Evolutionary conservation across 306 rosid species (phyloP).

Genomic region (Luffa aegyptiaca): DNA sequence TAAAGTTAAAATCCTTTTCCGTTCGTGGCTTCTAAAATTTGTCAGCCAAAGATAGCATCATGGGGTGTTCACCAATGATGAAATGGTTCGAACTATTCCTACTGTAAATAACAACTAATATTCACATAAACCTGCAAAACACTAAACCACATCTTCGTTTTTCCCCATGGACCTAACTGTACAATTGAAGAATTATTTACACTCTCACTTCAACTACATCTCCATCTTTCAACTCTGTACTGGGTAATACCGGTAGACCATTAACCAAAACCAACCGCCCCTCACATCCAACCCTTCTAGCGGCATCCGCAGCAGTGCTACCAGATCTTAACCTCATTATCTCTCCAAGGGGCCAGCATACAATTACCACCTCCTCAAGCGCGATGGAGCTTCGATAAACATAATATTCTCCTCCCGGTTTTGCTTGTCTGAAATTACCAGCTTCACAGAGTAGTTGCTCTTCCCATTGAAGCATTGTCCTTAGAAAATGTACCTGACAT

Average conservation of each 20-base stretch:
- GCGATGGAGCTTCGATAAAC: constrained; percentile 23
- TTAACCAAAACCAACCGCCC: constrained; percentile 79
- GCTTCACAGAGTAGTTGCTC: constrained; percentile 78
- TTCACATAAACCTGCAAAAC: neutral
- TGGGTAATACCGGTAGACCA: constrained; percentile 67
- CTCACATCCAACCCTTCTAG: constrained; percentile 74
- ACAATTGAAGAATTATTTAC: constrained; percentile 23
- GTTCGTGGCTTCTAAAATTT: neutral
- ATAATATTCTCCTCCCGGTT: constrained; percentile 15
- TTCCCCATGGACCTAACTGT: constrained; percentile 5
- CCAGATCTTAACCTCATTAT: constrained; percentile 75
- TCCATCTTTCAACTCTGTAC: constrained; percentile 80
- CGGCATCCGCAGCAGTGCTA: constrained; percentile 96
- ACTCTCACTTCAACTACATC: constrained; percentile 85
- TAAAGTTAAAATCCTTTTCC: neutral
- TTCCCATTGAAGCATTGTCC: constrained; percentile 93
- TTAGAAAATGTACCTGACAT: constrained; percentile 56
- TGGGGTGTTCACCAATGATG: neutral
- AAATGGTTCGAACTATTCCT: neutral
- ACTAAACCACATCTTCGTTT: neutral
- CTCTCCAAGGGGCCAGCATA: constrained; percentile 83
- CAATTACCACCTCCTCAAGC: constrained; percentile 77
- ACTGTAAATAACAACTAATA: neutral
- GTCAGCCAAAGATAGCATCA: neutral
- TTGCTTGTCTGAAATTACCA: constrained; percentile 27